phyloP scores from a whole-genome alignment of 2,329 filamentous ascomycete species.

The Onygenales sp. region DNA sequence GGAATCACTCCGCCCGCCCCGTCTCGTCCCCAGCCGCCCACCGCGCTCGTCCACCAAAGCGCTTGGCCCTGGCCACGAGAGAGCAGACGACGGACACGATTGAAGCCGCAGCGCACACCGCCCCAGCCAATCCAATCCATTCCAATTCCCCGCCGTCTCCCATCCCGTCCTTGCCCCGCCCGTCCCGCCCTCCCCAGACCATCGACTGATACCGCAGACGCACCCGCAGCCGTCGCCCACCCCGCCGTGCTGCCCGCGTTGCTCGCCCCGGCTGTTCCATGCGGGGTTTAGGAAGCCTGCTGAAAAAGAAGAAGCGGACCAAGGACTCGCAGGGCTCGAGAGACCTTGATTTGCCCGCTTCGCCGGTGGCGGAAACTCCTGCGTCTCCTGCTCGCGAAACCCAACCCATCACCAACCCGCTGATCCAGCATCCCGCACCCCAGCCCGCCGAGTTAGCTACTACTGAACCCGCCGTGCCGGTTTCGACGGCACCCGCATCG shows the following conservation, averaged over 20 bases:
- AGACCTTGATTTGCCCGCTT: slow-evolving; percentile 20
- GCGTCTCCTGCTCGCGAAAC: slow-evolving; percentile 12
- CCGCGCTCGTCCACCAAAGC: neutral
- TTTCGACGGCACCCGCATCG: neutral
- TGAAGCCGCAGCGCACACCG: too few relatives aligned
- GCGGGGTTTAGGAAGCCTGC: slow-evolving; percentile 81
- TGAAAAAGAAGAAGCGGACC: slow-evolving; percentile 99
- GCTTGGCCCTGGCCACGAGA: too few relatives aligned
- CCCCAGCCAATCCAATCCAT: too few relatives aligned
- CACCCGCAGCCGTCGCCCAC: neutral
- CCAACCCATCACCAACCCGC: slow-evolving; percentile 5
- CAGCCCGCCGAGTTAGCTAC: neutral
- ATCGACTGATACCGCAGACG: neutral
- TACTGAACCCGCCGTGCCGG: neutral
- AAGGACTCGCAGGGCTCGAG: slow-evolving; percentile 59
- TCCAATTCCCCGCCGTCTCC: neutral
- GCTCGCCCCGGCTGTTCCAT: slow-evolving; percentile 40
- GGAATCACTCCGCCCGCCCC: neutral
- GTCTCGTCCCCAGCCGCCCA: neutral
- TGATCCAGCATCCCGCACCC: slow-evolving; percentile 9
- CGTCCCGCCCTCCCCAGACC: neutral
- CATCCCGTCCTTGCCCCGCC: neutral
- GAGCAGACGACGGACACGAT: too few relatives aligned
- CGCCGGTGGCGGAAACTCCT: slow-evolving; percentile 17
- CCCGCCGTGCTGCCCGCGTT: slow-evolving; percentile 1